A percentile compares a stretch with the other conserved stretches of the same genome.
These are phyloP conservation scores for Acrocalymma vagum DNA, from an alignment of 2,329 filamentous ascomycete genomes.

Conservation along the genomic window DNA sequence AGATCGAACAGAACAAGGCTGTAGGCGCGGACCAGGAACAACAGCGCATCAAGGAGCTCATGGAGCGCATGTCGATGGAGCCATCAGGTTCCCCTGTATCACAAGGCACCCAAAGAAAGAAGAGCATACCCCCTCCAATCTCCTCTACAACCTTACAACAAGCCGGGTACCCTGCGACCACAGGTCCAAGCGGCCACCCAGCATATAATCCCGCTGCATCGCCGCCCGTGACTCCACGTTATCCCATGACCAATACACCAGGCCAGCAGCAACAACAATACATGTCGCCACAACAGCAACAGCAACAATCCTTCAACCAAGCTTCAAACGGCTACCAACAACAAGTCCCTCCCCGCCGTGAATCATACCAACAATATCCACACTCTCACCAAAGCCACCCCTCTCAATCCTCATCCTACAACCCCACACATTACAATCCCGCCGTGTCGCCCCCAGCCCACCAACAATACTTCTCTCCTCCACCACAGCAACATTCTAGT, in stretches of 20 bases:
- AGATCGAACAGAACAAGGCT: constrained; percentile 83
- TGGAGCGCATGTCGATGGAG: constrained; percentile 95
- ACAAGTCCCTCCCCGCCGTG: constrained; percentile 38
- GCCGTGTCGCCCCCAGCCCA: constrained; percentile 64
- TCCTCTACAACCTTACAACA: constrained; percentile 30
- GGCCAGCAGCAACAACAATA: constrained; percentile 40
- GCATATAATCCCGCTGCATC: constrained; percentile 61
- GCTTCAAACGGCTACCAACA: constrained; percentile 37
- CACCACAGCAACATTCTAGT: constrained; percentile 45
- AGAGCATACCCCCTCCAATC: constrained; percentile 52
- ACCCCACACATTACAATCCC: constrained; percentile 57
- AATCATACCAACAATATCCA: constrained; percentile 40
- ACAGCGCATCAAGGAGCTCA: constrained; percentile 84
- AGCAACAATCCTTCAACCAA: constrained; percentile 32
- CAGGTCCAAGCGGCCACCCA: constrained; percentile 43
- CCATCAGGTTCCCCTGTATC: constrained; percentile 46
- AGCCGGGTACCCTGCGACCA: constrained; percentile 44
- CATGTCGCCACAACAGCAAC: constrained; percentile 35
- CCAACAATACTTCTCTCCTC: constrained; percentile 63
- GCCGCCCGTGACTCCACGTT: constrained; percentile 57
- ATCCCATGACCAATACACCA: constrained; percentile 45
- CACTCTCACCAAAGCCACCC: constrained; percentile 28
- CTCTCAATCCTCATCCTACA: constrained; percentile 49
- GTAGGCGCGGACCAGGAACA: constrained; percentile 82
- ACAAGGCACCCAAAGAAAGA: constrained; percentile 35